Conservation (phyloP, 2,329 filamentous ascomycete species). For the Xylariaceae sp. region DNA sequence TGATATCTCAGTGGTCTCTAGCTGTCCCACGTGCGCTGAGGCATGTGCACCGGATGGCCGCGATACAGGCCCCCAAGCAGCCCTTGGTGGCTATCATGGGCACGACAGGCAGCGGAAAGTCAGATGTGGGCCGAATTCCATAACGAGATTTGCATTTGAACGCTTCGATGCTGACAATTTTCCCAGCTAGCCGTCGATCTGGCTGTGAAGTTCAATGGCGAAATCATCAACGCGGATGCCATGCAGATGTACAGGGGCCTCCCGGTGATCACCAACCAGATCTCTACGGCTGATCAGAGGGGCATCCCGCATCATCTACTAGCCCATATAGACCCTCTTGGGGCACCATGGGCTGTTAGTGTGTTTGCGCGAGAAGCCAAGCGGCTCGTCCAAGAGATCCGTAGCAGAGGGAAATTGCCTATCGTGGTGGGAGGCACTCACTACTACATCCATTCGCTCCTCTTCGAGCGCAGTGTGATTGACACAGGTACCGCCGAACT, state of each 20-base stretch:
- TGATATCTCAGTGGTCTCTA: too few species aligned
- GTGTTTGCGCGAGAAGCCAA: constrained; percentile 66
- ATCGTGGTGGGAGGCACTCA: constrained; percentile 92
- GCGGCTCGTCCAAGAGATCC: constrained; percentile 67
- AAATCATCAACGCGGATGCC: constrained; percentile 94
- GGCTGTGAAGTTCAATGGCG: constrained; percentile 75
- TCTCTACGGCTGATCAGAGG: constrained; percentile 64
- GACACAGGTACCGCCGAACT: constrained; percentile 24
- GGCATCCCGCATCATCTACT: constrained; percentile 85
- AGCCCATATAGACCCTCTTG: constrained; percentile 65
- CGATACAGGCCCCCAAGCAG: constrained; percentile 31
- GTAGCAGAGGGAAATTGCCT: constrained; percentile 68
- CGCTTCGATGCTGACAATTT: too few species aligned
- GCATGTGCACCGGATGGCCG: constrained; percentile 30
- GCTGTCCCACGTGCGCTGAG: too few species aligned
- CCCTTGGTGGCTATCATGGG: constrained; percentile 78
- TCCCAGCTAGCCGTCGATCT: constrained; percentile 82
- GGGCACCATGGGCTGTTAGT: constrained; percentile 77
- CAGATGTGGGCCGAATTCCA: constrained; percentile 31
- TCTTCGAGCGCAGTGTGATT: constrained; percentile 69
- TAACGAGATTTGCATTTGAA: too few species aligned
- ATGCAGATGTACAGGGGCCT: constrained; percentile 95
- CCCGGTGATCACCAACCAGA: constrained; percentile 93
- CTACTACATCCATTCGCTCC: constrained; percentile 84
- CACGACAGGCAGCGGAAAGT: constrained; percentile 75